Conservation (phyloP, 2,329 filamentous ascomycete species). For the Davidsoniella virescens region DNA sequence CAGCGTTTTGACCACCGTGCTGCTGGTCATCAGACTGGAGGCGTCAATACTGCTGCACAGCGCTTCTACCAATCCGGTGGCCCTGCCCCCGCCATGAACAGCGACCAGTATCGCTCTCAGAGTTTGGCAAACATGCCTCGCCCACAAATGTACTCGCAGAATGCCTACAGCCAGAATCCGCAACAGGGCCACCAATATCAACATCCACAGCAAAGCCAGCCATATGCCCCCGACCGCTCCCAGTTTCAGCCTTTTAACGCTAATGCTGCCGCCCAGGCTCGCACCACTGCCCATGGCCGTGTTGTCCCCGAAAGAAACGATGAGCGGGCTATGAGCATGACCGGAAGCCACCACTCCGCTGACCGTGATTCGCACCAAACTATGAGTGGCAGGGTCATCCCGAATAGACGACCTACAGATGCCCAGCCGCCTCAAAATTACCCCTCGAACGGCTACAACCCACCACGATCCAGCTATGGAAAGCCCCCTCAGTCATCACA, state of each 20-base stretch:
- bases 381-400: conserved; percentile 83
- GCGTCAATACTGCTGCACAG: conserved; percentile 30
- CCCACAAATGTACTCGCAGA: conserved; percentile 54
- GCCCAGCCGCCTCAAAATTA: conserved; percentile 14
- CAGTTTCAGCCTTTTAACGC: conserved; percentile 11
- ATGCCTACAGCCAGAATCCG: conserved; percentile 35
- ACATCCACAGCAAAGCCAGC: conserved; percentile 22
- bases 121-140: conserved; percentile 67
- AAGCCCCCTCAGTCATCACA: conserved; percentile 17
- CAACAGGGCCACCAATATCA: conserved; percentile 43
- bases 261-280: conserved; percentile 29
- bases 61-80: conserved; percentile 46
- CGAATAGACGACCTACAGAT: conserved; percentile 42
- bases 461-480: conserved; percentile 21
- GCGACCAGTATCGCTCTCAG: conserved; percentile 79
- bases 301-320: conserved; percentile 83
- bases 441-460: conserved; percentile 9
- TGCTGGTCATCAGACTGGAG: conserved; percentile 26
- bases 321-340: conserved; percentile 93
- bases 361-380: conserved; percentile 75
- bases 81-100: conserved; percentile 57
- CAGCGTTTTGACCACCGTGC: conserved; percentile 40
- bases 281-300: conserved; percentile 80
- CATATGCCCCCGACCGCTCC: not conserved
- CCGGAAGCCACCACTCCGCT: conserved; percentile 49